These are phyloP conservation scores for Venturia asperata DNA, from an alignment of 2,329 filamentous ascomycete species.

Conservation along the genomic window DNA sequence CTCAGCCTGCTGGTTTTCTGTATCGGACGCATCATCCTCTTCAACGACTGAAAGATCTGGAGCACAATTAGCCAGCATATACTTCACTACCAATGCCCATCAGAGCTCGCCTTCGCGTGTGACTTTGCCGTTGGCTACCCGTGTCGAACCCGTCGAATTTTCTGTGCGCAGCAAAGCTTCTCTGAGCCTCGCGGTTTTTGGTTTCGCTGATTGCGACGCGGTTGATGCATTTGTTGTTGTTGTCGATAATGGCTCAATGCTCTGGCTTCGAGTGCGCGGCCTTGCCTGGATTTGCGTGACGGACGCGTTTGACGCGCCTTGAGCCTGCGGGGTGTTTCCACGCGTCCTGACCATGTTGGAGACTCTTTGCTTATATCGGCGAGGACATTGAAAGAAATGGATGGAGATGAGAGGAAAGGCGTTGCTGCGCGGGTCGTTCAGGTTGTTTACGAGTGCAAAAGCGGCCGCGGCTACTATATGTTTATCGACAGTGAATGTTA, in stretches of 20 bases:
- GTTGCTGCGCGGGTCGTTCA: background rate
- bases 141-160: background rate
- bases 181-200: background rate
- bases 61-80: background rate
- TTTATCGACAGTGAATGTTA: no score
- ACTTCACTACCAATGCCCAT: background rate
- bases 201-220: no score
- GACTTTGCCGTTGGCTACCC: background rate
- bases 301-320: background rate
- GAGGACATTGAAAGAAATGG: background rate
- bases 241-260: background rate
- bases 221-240: no score
- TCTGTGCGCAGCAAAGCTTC: background rate
- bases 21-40: slow-evolving; percentile 7
- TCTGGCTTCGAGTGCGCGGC: slow-evolving; percentile 11
- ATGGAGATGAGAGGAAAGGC: background rate
- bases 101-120: background rate
- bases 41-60: slow-evolving; percentile 15
- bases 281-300: background rate
- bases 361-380: background rate
- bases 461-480: no score
- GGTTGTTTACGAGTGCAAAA: background rate
- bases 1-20: slow-evolving; percentile 1
- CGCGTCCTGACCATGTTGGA: slow-evolving; percentile 7
- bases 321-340: slow-evolving; percentile 12